A percentile compares a stretch with the other conserved stretches of the same genome.
phyloP scores from a whole-genome alignment of 371 early-diverging fungal genomes.

The Batkoa obscura region DNA sequence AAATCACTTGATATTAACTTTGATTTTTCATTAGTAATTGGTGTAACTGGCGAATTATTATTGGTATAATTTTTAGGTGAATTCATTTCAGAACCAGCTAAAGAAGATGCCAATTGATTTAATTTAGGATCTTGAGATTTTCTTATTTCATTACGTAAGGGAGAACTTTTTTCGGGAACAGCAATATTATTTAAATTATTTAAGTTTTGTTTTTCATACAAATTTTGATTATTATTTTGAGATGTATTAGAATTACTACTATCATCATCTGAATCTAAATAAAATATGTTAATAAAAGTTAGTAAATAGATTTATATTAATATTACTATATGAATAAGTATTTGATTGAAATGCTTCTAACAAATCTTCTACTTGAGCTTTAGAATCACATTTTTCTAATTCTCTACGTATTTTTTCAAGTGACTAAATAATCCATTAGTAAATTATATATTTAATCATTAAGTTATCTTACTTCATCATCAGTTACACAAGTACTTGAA shows the following conservation, averaged over 20 bases:
- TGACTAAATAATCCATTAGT: not conserved
- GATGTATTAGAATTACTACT: too few species aligned
- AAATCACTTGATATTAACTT: slow-evolving; percentile 3
- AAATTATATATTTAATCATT: not conserved
- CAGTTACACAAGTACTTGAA: slow-evolving; percentile 4
- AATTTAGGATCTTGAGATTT: not conserved
- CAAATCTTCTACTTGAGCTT: slow-evolving; percentile 1
- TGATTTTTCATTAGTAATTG: not conserved
- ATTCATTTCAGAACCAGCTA: not conserved
- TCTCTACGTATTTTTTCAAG: slow-evolving; percentile 1
- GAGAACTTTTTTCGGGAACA: not conserved
- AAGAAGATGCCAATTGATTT: not conserved
- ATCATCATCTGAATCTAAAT: too few species aligned
- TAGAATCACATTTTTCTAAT: slow-evolving; percentile 1
- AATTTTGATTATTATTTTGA: too few species aligned
- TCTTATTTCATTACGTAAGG: slow-evolving; percentile 2
- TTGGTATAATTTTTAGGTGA: too few species aligned
- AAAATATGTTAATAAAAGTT: too few species aligned
- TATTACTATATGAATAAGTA: too few species aligned
- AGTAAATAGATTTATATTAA: too few species aligned
- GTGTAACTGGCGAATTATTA: not conserved
- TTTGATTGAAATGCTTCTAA: too few species aligned
- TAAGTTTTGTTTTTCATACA: not conserved
- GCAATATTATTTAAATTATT: not conserved
- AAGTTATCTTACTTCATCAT: not conserved